Conservation (phyloP, 257 asterid species). For the Solanum sitiens region DNA sequence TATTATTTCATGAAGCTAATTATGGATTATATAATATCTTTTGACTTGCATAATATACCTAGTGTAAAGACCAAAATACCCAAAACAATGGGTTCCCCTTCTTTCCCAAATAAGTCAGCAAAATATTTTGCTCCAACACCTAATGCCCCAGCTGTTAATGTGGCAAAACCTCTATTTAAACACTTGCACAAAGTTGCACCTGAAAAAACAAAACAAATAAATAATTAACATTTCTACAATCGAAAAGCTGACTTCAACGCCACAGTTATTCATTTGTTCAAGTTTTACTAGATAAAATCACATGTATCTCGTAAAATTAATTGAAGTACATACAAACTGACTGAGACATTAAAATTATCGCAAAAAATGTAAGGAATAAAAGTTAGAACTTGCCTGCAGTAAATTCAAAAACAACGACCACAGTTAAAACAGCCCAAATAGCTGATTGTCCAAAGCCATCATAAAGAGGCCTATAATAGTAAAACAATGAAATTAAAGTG, state of each 20-base stretch:
- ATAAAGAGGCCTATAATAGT: conserved; percentile 21
- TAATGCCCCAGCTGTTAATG: conserved; percentile 60
- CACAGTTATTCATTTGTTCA: too few relatives aligned
- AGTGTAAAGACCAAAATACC: conserved; percentile 51
- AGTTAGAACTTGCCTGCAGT: conserved; percentile 12
- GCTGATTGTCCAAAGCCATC: conserved; percentile 26
- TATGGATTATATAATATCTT: background rate
- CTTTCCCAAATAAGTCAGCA: conserved; percentile 45
- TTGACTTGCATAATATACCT: conserved; percentile 19
- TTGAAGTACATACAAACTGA: background rate
- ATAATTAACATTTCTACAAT: background rate
- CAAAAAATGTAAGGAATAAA: background rate
- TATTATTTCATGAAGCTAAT: background rate
- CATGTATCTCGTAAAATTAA: background rate
- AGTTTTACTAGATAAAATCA: background rate
- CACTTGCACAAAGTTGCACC: conserved; percentile 70
- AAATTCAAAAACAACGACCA: conserved; percentile 31
- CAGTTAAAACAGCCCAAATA: conserved; percentile 36
- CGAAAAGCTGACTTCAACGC: accelerated
- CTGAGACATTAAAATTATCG: background rate
- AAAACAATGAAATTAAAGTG: conserved; percentile 18
- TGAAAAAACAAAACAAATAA: background rate
- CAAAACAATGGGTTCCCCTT: conserved; percentile 58
- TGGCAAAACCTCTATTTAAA: conserved; percentile 64
- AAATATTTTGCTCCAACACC: conserved; percentile 73